These are phyloP conservation scores for Tulasnella sp. DNA, from an alignment of 768 basidiomycete genomes.

Conservation along the genomic window DNA sequence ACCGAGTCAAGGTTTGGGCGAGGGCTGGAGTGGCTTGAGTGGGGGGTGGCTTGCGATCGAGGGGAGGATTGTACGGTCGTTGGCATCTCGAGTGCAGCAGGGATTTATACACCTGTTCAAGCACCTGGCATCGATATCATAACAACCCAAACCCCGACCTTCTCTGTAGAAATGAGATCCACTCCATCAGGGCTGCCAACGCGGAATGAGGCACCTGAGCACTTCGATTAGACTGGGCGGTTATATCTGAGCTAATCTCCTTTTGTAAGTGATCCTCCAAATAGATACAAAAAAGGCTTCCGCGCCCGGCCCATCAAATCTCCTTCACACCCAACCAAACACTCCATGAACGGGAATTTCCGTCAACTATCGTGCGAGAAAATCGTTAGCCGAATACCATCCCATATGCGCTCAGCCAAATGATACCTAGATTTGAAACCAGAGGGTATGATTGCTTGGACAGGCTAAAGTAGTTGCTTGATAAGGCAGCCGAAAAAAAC, in stretches of 20 bases:
- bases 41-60: no score
- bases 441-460: no score
- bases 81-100: no score
- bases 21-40: no score
- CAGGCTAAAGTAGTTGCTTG: no score
- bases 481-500: no score
- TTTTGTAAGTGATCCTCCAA: neutral
- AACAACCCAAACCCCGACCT: neutral
- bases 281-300: neutral
- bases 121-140: neutral
- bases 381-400: neutral
- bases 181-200: neutral
- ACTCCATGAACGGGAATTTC: neutral
- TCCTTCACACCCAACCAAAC: neutral
- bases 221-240: neutral
- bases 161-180: neutral
- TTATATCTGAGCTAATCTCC: neutral
- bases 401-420: neutral
- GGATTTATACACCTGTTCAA: no score
- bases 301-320: neutral
- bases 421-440: no score
- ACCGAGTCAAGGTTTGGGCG: no score
- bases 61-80: no score
- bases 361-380: neutral
- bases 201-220: no score